These are phyloP conservation scores for Guadua angustifolia DNA, from an alignment of 176 grass and related monocot genomes.

Conservation along the genomic window DNA sequence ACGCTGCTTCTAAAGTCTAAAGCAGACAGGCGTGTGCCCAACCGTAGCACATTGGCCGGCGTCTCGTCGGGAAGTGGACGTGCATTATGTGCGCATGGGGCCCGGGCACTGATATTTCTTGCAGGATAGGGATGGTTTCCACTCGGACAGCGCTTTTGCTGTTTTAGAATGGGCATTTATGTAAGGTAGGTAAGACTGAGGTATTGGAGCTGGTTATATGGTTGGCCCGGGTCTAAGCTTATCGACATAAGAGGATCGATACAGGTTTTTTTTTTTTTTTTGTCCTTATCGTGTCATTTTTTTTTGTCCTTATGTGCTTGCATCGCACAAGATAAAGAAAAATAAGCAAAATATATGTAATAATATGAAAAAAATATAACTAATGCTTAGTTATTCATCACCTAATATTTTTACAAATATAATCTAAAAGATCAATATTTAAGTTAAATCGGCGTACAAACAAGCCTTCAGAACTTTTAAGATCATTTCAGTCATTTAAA, in stretches of 20 bases:
- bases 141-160: neutral
- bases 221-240: neutral
- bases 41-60: conserved; percentile 34
- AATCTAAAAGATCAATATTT: too few relatives aligned
- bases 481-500: too few relatives aligned
- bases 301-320: too few relatives aligned
- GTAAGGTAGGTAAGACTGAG: neutral
- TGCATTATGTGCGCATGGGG: conserved; percentile 40
- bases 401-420: too few relatives aligned
- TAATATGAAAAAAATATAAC: too few relatives aligned
- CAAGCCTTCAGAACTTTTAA: too few relatives aligned
- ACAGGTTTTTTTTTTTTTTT: neutral
- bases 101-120: conserved; percentile 28
- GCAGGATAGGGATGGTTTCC: conserved; percentile 9
- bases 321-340: too few relatives aligned
- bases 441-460: too few relatives aligned
- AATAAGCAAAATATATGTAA: too few relatives aligned
- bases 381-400: too few relatives aligned
- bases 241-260: neutral
- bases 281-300: neutral
- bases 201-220: conserved; percentile 5
- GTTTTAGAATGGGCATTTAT: neutral
- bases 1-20: conserved; percentile 33
- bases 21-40: conserved; percentile 29
- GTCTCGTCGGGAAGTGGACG: conserved; percentile 49